Evolutionary conservation across 306 rosid genomes (phyloP), one percentile per base, ranked within the genome.

Genomic region (Vigna unguiculata): DNA sequence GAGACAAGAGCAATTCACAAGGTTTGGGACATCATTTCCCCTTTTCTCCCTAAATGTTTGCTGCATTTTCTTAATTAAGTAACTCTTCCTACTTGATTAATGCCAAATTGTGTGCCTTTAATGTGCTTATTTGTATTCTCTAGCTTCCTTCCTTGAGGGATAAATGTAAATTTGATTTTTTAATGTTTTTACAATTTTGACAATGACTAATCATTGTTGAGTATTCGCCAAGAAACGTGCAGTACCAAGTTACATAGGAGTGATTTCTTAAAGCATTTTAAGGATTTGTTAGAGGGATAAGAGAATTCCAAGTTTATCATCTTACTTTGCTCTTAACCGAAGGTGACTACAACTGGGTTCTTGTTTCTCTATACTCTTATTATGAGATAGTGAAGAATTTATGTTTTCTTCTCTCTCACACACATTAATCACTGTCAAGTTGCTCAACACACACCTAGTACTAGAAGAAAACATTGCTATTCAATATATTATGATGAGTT

Each of bases 1-100:
- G 91, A 90, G 74, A 85, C 93, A 25, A 85, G 86, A 64, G 98
- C 98, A 77, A 76, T 91, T 80, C 86, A 89, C 90, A 87, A 89
- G 98, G 98, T 91, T 72, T 12, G 5, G 45, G 13, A 73, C 11
- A 25, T 41, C 32, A 69, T 38, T 55, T 71, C 12, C 47, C 25
- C 47, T 60, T 52, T 19, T 40, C 24, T 40, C 13, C n/a, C 57
- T 22, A 43, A 15, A 6, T 32, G 21, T 10, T 46, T 19, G 32
- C 71, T 58, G 21, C 41, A 49, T 59, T 36, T 51, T 62, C 55
- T 52, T 36, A 19, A 20, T 14, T 32, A 5, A 22, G n/a, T n/a
- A n/a, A n/a, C n/a, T n/a, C n/a, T n/a, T n/a, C n/a, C n/a, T n/a
- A n/a, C n/a, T n/a, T n/a, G n/a, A n/a, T n/a, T n/a, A 11, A 22